Evolutionary conservation across 1,139 yeast genomes (phyloP).

Genomic region (Hansenula anomala): DNA sequence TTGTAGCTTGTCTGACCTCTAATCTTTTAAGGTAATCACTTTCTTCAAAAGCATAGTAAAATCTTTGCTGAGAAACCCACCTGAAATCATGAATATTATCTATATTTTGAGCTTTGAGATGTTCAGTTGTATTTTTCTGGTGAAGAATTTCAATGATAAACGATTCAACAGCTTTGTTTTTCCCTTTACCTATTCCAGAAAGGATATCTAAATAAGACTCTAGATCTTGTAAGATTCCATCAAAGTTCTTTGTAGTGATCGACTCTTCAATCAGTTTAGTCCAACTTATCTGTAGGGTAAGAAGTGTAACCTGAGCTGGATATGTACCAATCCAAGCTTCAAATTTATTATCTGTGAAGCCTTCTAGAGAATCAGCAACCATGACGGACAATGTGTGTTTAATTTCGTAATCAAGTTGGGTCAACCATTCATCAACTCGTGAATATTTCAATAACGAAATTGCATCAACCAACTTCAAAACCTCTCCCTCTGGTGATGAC

Average conservation of each 20-base stretch:
- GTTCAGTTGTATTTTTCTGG: conserved; percentile 40
- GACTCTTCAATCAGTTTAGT: conserved; percentile 39
- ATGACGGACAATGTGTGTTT: conserved; percentile 41
- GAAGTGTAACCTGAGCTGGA: conserved; percentile 56
- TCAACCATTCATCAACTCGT: conserved; percentile 60
- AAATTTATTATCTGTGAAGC: conserved; percentile 15
- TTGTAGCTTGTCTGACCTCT: conserved; percentile 47
- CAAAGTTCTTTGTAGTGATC: neutral
- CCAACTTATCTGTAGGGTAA: conserved; percentile 59
- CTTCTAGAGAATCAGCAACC: conserved; percentile 26
- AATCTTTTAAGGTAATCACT: conserved; percentile 33
- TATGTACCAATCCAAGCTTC: conserved; percentile 29
- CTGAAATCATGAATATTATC: conserved; percentile 22
- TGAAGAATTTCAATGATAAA: conserved; percentile 66
- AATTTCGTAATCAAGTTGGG: conserved; percentile 50
- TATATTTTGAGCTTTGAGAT: conserved; percentile 21
- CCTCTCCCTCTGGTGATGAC: conserved; percentile 62
- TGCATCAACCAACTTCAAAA: conserved; percentile 37
- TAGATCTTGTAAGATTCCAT: too few species aligned
- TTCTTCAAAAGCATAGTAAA: too few species aligned
- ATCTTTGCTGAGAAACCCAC: conserved; percentile 57
- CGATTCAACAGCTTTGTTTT: conserved; percentile 32
- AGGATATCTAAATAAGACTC: too few species aligned
- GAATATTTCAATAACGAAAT: conserved; percentile 41
- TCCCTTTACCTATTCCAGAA: neutral